Evolutionary conservation across 2,329 filamentous ascomycete genomes (phyloP).

Genomic region (Stachybotrys elegans): DNA sequence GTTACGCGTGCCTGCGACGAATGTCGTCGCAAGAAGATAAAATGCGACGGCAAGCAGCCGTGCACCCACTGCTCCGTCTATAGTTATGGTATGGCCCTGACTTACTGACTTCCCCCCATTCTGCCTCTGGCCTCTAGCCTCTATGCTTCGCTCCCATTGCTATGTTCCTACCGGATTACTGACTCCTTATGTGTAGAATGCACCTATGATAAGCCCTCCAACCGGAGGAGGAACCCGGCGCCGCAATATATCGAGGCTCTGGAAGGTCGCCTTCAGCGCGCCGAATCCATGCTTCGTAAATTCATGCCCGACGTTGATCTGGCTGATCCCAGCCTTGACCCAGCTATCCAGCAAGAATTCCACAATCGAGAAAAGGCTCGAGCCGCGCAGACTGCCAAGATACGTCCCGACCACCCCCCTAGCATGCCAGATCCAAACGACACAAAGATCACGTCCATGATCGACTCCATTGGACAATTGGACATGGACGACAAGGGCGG

Average conservation of each 20-base stretch:
- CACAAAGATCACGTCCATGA: constrained; percentile 84
- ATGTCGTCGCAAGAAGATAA: constrained; percentile 81
- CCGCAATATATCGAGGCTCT: constrained; percentile 91
- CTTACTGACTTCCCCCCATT: constrained; percentile 1
- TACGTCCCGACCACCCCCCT: constrained; percentile 28
- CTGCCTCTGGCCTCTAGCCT: constrained; percentile 1
- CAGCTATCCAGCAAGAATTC: constrained; percentile 66
- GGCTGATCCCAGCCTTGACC: constrained; percentile 78
- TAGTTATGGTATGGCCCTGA: constrained; percentile 77
- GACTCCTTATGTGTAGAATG: constrained; percentile 56
- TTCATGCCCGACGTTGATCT: constrained; percentile 81
- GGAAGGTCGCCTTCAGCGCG: constrained; percentile 76
- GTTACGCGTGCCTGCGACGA: constrained; percentile 80
- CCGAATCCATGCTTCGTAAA: constrained; percentile 72
- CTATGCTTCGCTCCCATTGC: not conserved
- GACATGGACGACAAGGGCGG: constrained; percentile 88
- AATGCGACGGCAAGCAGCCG: constrained; percentile 80
- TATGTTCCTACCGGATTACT: not conserved
- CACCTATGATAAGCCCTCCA: constrained; percentile 92
- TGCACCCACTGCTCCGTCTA: constrained; percentile 97
- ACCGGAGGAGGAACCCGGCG: constrained; percentile 81
- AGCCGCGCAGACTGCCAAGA: constrained; percentile 29
- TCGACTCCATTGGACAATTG: constrained; percentile 83
- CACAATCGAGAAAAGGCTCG: constrained; percentile 50
- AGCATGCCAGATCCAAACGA: constrained; percentile 49